A percentile compares a stretch with the other conserved stretches of the same genome.
Evolutionary conservation across 257 asterid genomes (phyloP).

Genomic region (Nicotiana attenuata): DNA sequence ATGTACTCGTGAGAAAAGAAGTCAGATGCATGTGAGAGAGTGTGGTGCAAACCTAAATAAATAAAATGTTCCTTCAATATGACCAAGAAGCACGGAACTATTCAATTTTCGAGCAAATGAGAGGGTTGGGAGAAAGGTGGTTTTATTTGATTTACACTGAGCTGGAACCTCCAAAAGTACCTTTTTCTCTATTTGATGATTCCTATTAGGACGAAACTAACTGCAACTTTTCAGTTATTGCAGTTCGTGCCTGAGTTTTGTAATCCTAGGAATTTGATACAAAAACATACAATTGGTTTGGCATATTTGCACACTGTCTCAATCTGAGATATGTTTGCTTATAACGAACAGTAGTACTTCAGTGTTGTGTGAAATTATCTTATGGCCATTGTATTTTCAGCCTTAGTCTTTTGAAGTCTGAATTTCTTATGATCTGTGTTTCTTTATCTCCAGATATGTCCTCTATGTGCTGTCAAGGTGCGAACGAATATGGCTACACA

Average conservation of each 20-base stretch:
- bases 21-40: neutral
- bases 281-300: neutral
- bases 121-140: neutral
- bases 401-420: neutral
- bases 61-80: neutral
- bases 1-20: neutral
- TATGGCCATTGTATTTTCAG: neutral
- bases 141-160: neutral
- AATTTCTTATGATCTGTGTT: conserved; percentile 15
- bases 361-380: neutral
- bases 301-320: neutral
- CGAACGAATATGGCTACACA: conserved; percentile 82
- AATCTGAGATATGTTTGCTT: conserved; percentile 4
- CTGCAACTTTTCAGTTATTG: neutral
- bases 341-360: neutral
- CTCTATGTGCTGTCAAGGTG: conserved; percentile 67
- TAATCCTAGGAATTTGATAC: neutral
- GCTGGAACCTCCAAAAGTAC: neutral
- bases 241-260: neutral
- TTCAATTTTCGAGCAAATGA: neutral
- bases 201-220: neutral
- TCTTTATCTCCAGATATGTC: conserved; percentile 70
- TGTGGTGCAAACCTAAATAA: neutral
- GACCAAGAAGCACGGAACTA: neutral
- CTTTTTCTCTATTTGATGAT: neutral